phyloP scores from a whole-genome alignment of 2,329 filamentous ascomycete genomes.

The Ramichloridium luteum region DNA sequence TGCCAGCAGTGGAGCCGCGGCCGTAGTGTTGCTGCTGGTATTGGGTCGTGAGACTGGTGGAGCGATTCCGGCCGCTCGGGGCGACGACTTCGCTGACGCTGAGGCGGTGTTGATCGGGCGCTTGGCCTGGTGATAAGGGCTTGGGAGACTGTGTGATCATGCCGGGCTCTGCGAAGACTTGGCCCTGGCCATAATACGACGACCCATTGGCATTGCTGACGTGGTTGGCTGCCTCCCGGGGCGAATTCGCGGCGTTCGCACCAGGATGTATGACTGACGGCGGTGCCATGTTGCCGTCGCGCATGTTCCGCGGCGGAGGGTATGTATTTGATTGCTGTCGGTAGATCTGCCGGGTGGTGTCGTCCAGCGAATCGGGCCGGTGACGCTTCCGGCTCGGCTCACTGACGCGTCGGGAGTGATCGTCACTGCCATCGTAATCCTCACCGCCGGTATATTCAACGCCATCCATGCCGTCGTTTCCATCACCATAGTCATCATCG shows the following conservation, averaged over 20 bases:
- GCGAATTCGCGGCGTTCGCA: conserved; percentile 21
- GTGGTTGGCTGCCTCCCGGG: conserved; percentile 27
- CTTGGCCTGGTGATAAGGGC: conserved; percentile 57
- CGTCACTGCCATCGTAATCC: conserved; percentile 50
- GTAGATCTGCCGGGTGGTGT: conserved; percentile 44
- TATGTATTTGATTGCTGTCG: conserved; percentile 64
- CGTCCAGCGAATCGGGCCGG: conserved; percentile 50
- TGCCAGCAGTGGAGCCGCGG: conserved; percentile 45
- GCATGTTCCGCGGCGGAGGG: conserved; percentile 39
- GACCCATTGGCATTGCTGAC: conserved; percentile 16
- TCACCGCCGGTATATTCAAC: conserved; percentile 44
- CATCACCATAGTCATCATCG: conserved; percentile 52
- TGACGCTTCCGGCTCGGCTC: conserved; percentile 64
- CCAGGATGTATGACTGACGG: conserved; percentile 24
- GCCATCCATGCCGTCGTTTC: conserved; percentile 48
- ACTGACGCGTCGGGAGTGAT: conserved; percentile 45
- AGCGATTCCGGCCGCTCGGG: conserved; percentile 43
- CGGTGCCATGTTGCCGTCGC: conserved; percentile 23
- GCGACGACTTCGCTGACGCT: conserved; percentile 36
- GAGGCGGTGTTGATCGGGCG: conserved; percentile 38
- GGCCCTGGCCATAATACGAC: conserved; percentile 29
- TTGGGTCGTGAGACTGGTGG: conserved; percentile 53
- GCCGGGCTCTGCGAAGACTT: conserved; percentile 55
- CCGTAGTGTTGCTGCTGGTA: conserved; percentile 53
- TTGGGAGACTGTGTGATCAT: conserved; percentile 78